Evolutionary conservation across 768 basidiomycete species (phyloP), one percentile per base, ranked within the genome.

Genomic region (Kwoniella shandongensis): DNA sequence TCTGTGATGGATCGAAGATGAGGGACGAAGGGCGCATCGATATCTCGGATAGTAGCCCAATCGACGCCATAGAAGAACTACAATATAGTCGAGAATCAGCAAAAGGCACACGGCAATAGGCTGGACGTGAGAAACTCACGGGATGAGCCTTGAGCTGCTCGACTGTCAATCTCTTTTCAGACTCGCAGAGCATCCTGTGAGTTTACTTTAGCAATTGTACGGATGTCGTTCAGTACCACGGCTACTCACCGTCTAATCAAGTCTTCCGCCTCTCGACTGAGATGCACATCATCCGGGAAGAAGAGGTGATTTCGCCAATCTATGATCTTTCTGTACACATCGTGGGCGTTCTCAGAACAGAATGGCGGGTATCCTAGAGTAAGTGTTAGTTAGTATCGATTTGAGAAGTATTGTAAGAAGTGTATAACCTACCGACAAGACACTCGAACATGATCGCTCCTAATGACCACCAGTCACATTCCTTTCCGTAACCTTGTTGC

Each of bases 401-500:
- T 11, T 23, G 38, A 41, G 13, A 20, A 27, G 36, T 29, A 15
- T 3, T 20, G n/a, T 27, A 1, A 11, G 22, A n/a, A 47, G 30
- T 12, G 6, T n/a, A 22, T 4, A 8, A 73, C 74, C 62, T 30
- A 76, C 74, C 96, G 63, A 98, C 90, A 22, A 98, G 80, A 77
- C 88, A 96, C 78, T 98, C 94, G 75, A 96, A 99, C 88, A 91
- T 93, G 80, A 98, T 97, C 17, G 92, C 90, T 4, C 96, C 96
- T 26, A 98, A 82, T 7, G 93, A 96, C 96, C 96, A 99, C 92
- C 93, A 98, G 77, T 99, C 96, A 71, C 93, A 97, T 77, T 94
- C 93, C 69, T 93, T 90, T 22, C 90, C 91, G 75, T 98, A 98
- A n/a, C 96, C 96, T 73, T 89, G 87, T 75, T 93, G 91, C 59